Evolutionary conservation across 176 grass and related monocot genomes (phyloP), one percentile per base, ranked within the genome.

Genomic region (Poa pratensis): DNA sequence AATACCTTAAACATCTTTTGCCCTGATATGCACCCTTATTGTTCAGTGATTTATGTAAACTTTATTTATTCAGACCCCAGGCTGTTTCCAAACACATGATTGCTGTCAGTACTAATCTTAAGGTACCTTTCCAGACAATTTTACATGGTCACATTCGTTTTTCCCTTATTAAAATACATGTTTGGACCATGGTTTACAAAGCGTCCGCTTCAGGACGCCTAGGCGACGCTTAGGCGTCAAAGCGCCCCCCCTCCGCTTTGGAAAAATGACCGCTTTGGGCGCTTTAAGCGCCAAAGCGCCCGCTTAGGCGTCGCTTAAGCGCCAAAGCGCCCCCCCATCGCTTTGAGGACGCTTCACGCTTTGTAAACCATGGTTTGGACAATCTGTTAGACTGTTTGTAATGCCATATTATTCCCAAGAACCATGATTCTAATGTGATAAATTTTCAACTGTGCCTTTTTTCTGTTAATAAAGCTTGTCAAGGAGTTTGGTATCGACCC

Each of bases 31-130:
- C 30, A 53, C 26, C 66, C 67, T 82, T 78, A 61, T 61, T 32
- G n/a, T 65, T 5, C 49, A 86, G 22, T 82, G 22, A 79, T 43
- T 92, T 42, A 88, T 61, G 49, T 48, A 68, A 39, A 49, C 39
- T 62, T 54, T 17, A 4, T 84, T 81, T 30, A 85, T 89, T 84
- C 79, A 99, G 96, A 80, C 77, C 84, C 20, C 78, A 94, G 65
- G 96, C 96, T 80, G 93, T 96, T 89, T 86, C 91, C 62, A 99
- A 99, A 71, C 96, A 99, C 85, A 99, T 99, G 96, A 92, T 99
- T 67, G 96, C 96, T 86, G 96, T 99, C 70, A 99, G 96, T 71
- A 99, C 96, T 70, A 96, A 97, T 90, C 90, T 97, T 63, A 79
- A 88, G 88, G 95, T 94, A 97, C 43, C 58, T 70, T 61, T 59